Evolutionary conservation across 768 basidiomycete species (phyloP), one percentile per base, ranked within the genome.

Genomic region (Candolleomyces eurysporus): DNA sequence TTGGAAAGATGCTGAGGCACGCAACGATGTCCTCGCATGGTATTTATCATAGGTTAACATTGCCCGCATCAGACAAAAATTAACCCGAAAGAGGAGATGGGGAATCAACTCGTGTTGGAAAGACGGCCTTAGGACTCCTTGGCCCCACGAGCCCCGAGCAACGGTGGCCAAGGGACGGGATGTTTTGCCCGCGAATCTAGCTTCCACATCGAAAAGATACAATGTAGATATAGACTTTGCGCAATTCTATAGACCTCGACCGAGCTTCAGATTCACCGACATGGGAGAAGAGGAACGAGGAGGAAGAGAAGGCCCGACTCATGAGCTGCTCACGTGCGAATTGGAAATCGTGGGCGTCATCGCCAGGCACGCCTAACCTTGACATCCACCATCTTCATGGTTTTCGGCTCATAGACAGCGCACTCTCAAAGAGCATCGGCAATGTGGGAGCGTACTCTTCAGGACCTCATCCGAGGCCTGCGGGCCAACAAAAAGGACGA

Each of bases 361-460:
- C 16, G 45, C 16, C 45, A 21, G 19, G n/a, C 16, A 43, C 48
- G 26, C 36, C 39, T 11, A 39, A 60, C 2, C 36, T 26, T 32
- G 26, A n/a, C 42, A 42, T 63, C 30, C 9, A 56, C 53, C 52
- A 17, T 51, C 31, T 46, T 43, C 46, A 42, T 21, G 36, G 10
- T 46, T 42, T 40, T 61, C 26, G 19, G 32, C 43, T 46, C 32
- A 46, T 21, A 45, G 13, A 52, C 48, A 30, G 16, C 31, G 14
- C 13, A n/a, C 39, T 54, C 13, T 26, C 50, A 43, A 49, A 43
- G 14, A 13, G 54, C 19, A 17, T 13, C 49, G 56, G 61, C 42
- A 49, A 98, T 97, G 96, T 97, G 94, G 92, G 96, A 98, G 80
- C 84, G 95, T 58, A 96, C 94, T 6, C 83, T 98, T 9, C 92